Base-by-base conservation (phyloP, 371 early-diverging fungal species). In the Mortierella sp. region DNA sequence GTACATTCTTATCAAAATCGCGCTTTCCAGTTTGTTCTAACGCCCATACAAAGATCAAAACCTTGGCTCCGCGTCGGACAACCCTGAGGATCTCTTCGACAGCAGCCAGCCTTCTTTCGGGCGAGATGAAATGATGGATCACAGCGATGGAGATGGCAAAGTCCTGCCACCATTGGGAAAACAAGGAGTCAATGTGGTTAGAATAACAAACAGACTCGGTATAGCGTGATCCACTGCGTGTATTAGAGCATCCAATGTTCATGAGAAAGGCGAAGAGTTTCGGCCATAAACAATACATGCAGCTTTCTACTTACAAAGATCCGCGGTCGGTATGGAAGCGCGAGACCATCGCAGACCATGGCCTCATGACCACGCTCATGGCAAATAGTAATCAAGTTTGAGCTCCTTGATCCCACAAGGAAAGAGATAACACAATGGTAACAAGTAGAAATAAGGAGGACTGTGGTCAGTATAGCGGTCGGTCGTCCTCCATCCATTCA, bases 41-140 rank as follows among this genome's bases (percentile, higher is more conserved):
- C 4, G 98, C 98, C 98, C 98, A 98, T 0, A 96, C 98, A 85
- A 94, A 98, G 14, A 97, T 88, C 23, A 98, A 79, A 2, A 92
- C 68, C 27, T 73, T 80, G 4, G 96, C 95, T 1, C 93, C 94
- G 0, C 87, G 84, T 56, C 83, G 67, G 1, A 93, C 79, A 5
- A 94, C 88, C 27, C 97, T 80, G 23, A 92, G 61, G 13, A 97
- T 73, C 74, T 97, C 97, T 76, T 86, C 78, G 2, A 94, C 80
- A 0, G 97, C 98, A 9, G 74, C 79, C 14, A 80, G 43, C 46
- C 98, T 79, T 49, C 98, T 84, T 60, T 93, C 93, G 0, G 86
- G 84, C 0, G 93, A 87, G 10, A 96, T 86, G 50, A 98, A 92
- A 78, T 98, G 98, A 81, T 98, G 98, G 39, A 98, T 94, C 16